phyloP scores from a whole-genome alignment of 495 filamentous ascomycete genomes.

The Terfezia boudieri region DNA sequence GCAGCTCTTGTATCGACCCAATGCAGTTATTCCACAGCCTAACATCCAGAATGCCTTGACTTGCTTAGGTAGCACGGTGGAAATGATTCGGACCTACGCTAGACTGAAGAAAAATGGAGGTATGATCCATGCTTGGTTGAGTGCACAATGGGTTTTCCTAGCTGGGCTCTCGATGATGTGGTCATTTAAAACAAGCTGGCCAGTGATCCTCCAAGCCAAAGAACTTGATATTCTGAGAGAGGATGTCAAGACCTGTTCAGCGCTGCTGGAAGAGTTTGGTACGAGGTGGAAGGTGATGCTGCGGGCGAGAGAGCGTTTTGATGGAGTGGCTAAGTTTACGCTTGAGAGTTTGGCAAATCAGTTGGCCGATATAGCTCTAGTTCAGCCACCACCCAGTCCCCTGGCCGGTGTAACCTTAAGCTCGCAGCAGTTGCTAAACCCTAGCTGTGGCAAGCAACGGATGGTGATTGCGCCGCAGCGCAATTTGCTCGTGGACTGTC shows the following conservation, averaged over 20 bases:
- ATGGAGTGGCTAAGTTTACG: not conserved
- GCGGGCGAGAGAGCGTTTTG: not conserved
- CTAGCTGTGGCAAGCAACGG: too few species aligned
- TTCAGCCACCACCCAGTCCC: too few species aligned
- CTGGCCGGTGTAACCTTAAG: too few species aligned
- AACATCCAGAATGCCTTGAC: slow-evolving; percentile 2
- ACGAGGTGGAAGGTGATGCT: not conserved
- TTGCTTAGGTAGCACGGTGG: slow-evolving; percentile 12
- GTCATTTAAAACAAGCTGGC: not conserved
- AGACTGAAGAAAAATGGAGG: slow-evolving; percentile 7
- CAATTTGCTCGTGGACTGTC: too few species aligned
- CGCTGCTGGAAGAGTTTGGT: not conserved
- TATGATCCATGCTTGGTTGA: slow-evolving; percentile 12
- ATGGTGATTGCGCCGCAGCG: too few species aligned
- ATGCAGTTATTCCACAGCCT: slow-evolving; percentile 7
- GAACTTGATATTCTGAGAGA: slow-evolving; percentile 7
- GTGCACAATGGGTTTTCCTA: slow-evolving; percentile 10
- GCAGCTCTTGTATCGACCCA: slow-evolving; percentile 15
- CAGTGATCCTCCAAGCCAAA: slow-evolving; percentile 5
- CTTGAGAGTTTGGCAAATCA: not conserved
- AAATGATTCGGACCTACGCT: slow-evolving; percentile 13
- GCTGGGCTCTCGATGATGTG: slow-evolving; percentile 11
- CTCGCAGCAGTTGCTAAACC: too few species aligned
- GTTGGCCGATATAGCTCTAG: too few species aligned
- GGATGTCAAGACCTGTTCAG: slow-evolving; percentile 4